Percentiles rank a stretch among this genome's conserved stretches.
phyloP scores from a whole-genome alignment of 495 filamentous ascomycete species.

The Aspergillus egyptiacus region DNA sequence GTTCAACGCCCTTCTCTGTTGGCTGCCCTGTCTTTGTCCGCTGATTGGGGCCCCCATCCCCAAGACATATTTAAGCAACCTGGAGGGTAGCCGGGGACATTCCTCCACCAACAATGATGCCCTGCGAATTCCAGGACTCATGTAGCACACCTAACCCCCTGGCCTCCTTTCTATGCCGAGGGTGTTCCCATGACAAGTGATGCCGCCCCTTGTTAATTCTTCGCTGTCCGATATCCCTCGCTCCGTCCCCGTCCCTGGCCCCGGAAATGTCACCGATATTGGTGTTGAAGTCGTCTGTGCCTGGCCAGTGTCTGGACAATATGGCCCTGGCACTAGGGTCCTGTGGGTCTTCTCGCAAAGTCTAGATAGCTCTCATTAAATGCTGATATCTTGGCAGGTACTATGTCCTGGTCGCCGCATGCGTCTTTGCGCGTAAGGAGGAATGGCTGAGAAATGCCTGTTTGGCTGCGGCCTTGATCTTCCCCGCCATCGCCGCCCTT shows the following conservation, averaged over 20 bases:
- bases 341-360: background rate
- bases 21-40: background rate
- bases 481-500: slow-evolving; percentile 1
- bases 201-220: background rate
- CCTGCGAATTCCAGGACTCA: background rate
- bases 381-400: background rate
- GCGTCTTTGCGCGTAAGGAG: slow-evolving; percentile 1
- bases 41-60: background rate
- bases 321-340: background rate
- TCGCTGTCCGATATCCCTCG: background rate
- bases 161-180: background rate
- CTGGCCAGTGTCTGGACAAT: slow-evolving; percentile 2
- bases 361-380: background rate
- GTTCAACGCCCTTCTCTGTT: background rate
- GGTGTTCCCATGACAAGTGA: background rate
- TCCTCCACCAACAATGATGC: background rate
- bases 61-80: background rate
- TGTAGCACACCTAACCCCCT: background rate
- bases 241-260: background rate
- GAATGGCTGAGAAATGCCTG: slow-evolving; percentile 5
- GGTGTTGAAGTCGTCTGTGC: slow-evolving; percentile 1
- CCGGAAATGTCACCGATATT: background rate
- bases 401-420: slow-evolving; percentile 1
- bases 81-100: background rate
- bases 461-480: background rate